Evolutionary conservation across 352 stramenopile species (phyloP).

Genomic region (Plasmopara muralis): DNA sequence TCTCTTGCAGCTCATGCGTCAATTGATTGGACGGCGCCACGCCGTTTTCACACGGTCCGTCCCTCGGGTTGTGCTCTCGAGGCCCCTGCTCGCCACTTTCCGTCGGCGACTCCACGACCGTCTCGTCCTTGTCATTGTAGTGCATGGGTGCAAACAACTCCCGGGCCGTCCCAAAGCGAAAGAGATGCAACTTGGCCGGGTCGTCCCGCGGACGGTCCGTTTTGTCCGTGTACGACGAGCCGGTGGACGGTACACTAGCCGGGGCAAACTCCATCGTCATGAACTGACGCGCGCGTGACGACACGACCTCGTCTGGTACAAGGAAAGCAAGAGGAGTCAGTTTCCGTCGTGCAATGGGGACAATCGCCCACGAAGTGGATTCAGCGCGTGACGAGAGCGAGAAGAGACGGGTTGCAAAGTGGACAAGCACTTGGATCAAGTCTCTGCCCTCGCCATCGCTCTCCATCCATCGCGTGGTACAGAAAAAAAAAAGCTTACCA

Average conservation of each 20-base stretch:
- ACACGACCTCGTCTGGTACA: constrained; percentile 1
- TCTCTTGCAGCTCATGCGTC: constrained; percentile 18
- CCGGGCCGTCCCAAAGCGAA: constrained; percentile 35
- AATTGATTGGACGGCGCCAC: constrained; percentile 44
- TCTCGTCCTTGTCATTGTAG: constrained; percentile 30
- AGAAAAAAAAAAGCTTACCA: neutral
- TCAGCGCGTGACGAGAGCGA: neutral
- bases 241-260: constrained; percentile 1
- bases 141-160: constrained; percentile 50
- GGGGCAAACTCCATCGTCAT: constrained; percentile 33
- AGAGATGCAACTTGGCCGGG: constrained; percentile 25
- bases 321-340: neutral
- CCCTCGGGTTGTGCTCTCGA: constrained; percentile 4
- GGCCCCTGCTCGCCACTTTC: constrained; percentile 3
- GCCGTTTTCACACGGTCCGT: constrained; percentile 23
- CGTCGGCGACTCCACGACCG: constrained; percentile 9
- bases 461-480: constrained; percentile 19
- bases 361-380: neutral
- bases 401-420: constrained; percentile 7
- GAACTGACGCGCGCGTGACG: constrained; percentile 1
- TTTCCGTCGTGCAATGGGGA: neutral
- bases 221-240: constrained; percentile 9
- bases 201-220: constrained; percentile 7
- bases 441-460: constrained; percentile 7
- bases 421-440: neutral